Base-by-base conservation (phyloP, 345 rosid genomes). In the Ceriops tagal region DNA sequence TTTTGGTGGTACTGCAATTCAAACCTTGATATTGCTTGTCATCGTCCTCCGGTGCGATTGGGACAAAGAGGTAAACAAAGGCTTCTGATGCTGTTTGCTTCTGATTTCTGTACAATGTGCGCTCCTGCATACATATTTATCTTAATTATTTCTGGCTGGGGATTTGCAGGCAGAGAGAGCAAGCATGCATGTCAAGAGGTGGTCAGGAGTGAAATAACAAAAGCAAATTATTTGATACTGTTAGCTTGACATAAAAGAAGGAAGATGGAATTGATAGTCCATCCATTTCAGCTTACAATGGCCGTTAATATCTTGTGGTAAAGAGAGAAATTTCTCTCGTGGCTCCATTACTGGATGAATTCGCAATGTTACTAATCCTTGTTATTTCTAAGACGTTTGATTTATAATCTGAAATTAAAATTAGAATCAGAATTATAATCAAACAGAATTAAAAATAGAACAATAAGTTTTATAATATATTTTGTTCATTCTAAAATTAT, bases 1-100 rank as follows among this genome's bases (percentile, higher is more conserved):
- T 3, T 88, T 88, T 28, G 96, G 91, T n/a, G 96, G 97, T 58
- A 89, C 97, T 0, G 89, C 91, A 22, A 46, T 86, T 60, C 97
- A 91, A 52, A 91, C 96, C 3, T 8, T 82, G 66, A 80, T 89
- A 28, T 68, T 91, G 57, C 67, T 68, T 34, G 64, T 81, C 58
- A 86, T 91, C 43, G 86, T 89, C 5, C 62, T 75, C 15, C 78
- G 83, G 68, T 91, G 97, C 65, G 89, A 89, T 64, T 91, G 96
- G 97, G 88, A 87, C 2, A 84, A 87, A 59, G 96, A 89, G 91
- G 97, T 16, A 43, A 20, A 7, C 2, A 37, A 5, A 35, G 11
- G 16, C 28, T 53, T 20, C 8, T 6, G 61, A 27, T 0, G 37
- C 30, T 24, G n/a, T 6, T 4, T 30, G 13, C 59, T 35, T 31